These are phyloP conservation scores for Dissoconium aciculare DNA, from an alignment of 2,329 filamentous ascomycete species.

Conservation along the genomic window DNA sequence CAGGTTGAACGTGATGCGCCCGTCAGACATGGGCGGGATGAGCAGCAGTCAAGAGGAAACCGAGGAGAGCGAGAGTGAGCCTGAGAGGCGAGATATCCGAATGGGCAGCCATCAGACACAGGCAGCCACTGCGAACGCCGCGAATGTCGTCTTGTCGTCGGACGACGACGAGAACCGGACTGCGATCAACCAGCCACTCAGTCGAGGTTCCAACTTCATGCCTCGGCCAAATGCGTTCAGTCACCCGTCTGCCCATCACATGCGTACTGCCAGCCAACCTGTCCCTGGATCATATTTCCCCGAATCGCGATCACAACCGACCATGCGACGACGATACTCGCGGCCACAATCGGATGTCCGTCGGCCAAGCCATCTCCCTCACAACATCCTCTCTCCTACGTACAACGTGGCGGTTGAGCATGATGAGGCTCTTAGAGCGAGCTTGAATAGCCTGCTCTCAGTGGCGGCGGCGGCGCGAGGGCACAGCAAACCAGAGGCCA, in stretches of 20 bases:
- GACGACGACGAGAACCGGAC: constrained; percentile 69
- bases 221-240: constrained; percentile 89
- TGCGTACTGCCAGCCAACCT: constrained; percentile 35
- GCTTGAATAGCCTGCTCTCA: constrained; percentile 88
- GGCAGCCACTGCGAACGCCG: constrained; percentile 19
- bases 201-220: constrained; percentile 45
- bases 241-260: constrained; percentile 49
- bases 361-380: constrained; percentile 38
- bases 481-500: constrained; percentile 46
- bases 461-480: constrained; percentile 81
- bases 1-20: constrained; percentile 29
- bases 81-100: constrained; percentile 53
- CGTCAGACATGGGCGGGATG: constrained; percentile 31
- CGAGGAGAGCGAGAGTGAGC: constrained; percentile 82
- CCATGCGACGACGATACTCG: constrained; percentile 12
- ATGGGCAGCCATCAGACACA: constrained; percentile 43
- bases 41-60: constrained; percentile 83
- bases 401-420: constrained; percentile 61
- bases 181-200: constrained; percentile 51
- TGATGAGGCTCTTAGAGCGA: constrained; percentile 81
- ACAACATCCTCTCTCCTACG: constrained; percentile 56
- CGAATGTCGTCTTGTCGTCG: constrained; percentile 10
- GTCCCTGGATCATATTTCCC: constrained; percentile 33
- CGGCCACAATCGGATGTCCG: constrained; percentile 23
- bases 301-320: constrained; percentile 20